Evolutionary conservation across 495 filamentous ascomycete species (phyloP), one percentile per base, ranked within the genome.

Genomic region (Sphaerosporella brunnea): DNA sequence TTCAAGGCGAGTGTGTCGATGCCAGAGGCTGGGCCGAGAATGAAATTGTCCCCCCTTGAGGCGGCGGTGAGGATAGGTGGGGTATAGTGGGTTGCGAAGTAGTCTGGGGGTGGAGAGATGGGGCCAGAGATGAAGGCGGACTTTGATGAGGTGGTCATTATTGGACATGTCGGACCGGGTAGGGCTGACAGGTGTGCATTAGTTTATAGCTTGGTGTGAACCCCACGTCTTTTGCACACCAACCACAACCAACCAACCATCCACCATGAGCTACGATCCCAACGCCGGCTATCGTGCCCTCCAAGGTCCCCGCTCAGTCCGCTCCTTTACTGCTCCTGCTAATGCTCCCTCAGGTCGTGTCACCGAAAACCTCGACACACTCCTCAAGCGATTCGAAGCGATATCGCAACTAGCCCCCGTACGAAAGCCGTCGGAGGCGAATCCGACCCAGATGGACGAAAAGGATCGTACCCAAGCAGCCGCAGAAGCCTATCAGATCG

Each of bases 361-460:
- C 56, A 69, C 68, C 54, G 59, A 61, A 50, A 63, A 75, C 49
- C 63, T 75, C 44, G 66, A 69, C 35, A 68, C 71, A 45, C 63
- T 82, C 15, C 65, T 80, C 5, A 68, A 69, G 43, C 69, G 74
- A 11, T 82, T 74, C 56, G 73, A 78, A 50, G 72, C 73, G 11
- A 74, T 82, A 52, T 61, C 80, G 53, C 67, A 66, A 1, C 70
- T 69, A 39, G 70, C 71, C 1, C 67, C 69, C 7, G 77, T 80
- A n/a, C n/a, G n/a, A n/a, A n/a, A n/a, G n/a, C n/a, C n/a, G n/a
- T n/a, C n/a, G n/a, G n/a, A n/a, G n/a, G n/a, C n/a, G n/a, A n/a
- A n/a, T n/a, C n/a, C 39, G n/a, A 47, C 40, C 39, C 39, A 70
- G 68, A 62, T 64, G 34, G 55, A 67, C 11, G 51, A 49, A 18